phyloP scores from a whole-genome alignment of 441 rosid species.

The Syzygium syzygioides region DNA sequence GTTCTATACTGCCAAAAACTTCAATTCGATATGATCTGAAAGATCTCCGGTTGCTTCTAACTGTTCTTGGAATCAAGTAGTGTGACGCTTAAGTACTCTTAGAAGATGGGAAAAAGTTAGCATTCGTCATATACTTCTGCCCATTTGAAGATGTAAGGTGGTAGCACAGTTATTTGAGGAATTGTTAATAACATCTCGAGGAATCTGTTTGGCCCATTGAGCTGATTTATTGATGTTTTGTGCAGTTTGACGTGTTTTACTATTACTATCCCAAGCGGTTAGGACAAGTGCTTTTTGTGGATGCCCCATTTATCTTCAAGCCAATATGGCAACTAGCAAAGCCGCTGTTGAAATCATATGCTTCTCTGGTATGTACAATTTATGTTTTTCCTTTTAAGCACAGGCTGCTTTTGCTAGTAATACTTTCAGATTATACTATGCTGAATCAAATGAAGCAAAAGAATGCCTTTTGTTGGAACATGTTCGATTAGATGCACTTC shows the following conservation, averaged over 20 bases:
- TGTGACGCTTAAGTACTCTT: not conserved
- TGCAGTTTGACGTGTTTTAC: conserved; percentile 90
- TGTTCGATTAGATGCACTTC: not conserved
- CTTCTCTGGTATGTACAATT: conserved; percentile 59
- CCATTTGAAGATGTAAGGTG: not conserved
- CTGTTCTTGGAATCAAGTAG: not conserved
- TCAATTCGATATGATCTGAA: not conserved
- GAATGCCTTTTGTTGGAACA: not conserved
- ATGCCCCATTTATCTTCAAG: conserved; percentile 82
- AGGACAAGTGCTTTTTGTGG: conserved; percentile 85
- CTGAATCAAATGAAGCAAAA: not conserved
- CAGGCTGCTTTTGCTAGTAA: not conserved
- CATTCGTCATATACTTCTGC: not conserved
- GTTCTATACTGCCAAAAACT: not conserved
- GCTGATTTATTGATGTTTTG: not conserved
- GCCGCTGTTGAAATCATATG: conserved; percentile 70
- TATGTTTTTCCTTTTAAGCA: not conserved
- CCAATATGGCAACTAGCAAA: conserved; percentile 82
- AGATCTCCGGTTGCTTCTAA: not conserved
- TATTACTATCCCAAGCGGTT: conserved; percentile 86
- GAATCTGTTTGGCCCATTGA: not conserved
- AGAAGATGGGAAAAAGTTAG: not conserved
- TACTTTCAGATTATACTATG: not conserved
- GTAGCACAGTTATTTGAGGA: not conserved
- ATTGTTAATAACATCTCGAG: not conserved